These are phyloP conservation scores for Filobasidium floriforme DNA, from an alignment of 768 basidiomycete species.

Conservation along the genomic window DNA sequence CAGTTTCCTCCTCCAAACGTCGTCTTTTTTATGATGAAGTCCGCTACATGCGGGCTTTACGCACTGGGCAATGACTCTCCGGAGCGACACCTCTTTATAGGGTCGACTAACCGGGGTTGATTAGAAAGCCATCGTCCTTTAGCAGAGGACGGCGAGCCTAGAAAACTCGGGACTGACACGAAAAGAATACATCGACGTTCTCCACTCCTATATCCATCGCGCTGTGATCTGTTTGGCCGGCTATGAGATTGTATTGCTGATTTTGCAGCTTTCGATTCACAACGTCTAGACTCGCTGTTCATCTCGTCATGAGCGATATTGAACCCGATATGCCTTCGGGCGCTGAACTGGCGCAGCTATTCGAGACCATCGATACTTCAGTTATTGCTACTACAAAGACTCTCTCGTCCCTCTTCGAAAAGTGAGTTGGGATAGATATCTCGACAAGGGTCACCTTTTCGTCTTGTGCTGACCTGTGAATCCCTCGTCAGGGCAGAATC, in stretches of 20 bases:
- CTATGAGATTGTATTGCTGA: not conserved
- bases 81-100: conserved; percentile 21
- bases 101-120: conserved; percentile 24
- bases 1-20: not conserved
- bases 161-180: conserved; percentile 47
- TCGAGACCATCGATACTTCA: conserved; percentile 23
- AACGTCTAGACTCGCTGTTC: not conserved
- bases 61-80: conserved; percentile 44
- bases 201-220: not conserved
- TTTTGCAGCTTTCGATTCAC: not conserved
- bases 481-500: conserved; percentile 22
- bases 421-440: conserved; percentile 1
- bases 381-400: conserved; percentile 14
- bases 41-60: conserved; percentile 10
- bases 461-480: conserved; percentile 13
- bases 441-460: not conserved
- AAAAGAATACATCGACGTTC: not conserved
- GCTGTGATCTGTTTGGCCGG: not conserved
- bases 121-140: conserved; percentile 38
- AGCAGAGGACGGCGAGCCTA: conserved; percentile 45
- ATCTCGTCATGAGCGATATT: not conserved
- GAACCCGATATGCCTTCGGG: conserved; percentile 11
- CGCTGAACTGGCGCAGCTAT: conserved; percentile 18
- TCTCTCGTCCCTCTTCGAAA: conserved; percentile 10
- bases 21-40: conserved; percentile 8